Evolutionary conservation across 257 asterid species (phyloP), one percentile per base, ranked within the genome.

Genomic region (Primulina eburnea): DNA sequence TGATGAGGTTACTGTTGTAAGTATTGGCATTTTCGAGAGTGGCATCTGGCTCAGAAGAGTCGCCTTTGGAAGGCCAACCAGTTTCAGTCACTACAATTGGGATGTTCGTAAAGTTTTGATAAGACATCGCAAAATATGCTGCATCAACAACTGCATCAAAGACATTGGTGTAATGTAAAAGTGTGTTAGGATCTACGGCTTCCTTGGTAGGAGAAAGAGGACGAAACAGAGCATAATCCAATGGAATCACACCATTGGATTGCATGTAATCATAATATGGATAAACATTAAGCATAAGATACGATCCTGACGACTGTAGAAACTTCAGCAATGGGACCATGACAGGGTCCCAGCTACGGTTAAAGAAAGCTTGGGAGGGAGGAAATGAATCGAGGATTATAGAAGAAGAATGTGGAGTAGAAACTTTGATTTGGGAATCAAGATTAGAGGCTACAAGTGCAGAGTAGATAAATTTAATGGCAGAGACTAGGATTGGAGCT

Each of bases 41-140:
- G 18, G 99, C 96, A 12, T 88, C 96, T 0, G 85, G 86, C 82
- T 94, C 97, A 0, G 78, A 32, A 4, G 89, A 74, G 74, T 84
- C 92, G 0, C 97, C 99, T 81, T 85, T 87, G 10, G 97, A 91
- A 24, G 99, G 99, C 99, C 99, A 94, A 9, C 99, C 99, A 0
- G 99, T 83, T 65, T 94, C 99, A 0, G 93, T 89, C 68, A 94
- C 89, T 10, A 74, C 11, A 8, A 94, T 62, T 0, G 96, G 97
- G 18, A 94, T 77, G 55, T 88, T 89, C 0, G 96, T 90, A 74
- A 90, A 81, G 82, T 94, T 94, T 43, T 89, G 80, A 72, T 86
- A 80, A 0, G 92, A 75, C 96, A 89, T 94, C 14, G 99, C 91
- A 59, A 85, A 90, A 72, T 93, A 90, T 1, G 97, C 96, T 0